Conservation (phyloP, 768 basidiomycete species). For the Mycena galericulata region DNA sequence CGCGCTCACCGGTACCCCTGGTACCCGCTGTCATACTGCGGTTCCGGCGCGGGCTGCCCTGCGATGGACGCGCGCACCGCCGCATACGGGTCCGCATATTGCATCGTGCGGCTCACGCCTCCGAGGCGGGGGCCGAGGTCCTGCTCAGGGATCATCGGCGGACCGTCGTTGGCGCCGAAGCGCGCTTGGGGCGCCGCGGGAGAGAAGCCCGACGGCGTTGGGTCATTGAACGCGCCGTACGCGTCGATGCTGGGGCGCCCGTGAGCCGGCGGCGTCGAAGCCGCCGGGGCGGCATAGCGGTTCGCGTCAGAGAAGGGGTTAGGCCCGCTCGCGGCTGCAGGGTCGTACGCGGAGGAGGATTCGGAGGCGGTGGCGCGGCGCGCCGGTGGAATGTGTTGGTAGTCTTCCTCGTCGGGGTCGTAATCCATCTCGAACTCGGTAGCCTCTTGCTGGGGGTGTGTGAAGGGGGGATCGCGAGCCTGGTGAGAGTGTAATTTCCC, state of each 20-base stretch:
- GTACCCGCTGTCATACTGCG: conserved; percentile 66
- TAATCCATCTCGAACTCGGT: conserved; percentile 60
- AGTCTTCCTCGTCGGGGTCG: conserved; percentile 68
- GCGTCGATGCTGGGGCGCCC: conserved; percentile 83
- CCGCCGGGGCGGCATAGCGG: conserved; percentile 56
- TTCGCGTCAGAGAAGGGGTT: conserved; percentile 69
- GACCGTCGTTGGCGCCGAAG: conserved; percentile 41
- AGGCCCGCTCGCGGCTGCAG: conserved; percentile 40
- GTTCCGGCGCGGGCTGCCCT: conserved; percentile 46
- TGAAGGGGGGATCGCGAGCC: conserved; percentile 83
- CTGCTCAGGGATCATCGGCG: conserved; percentile 55
- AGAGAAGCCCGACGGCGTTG: conserved; percentile 80
- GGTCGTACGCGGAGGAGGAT: conserved; percentile 44
- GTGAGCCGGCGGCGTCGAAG: conserved; percentile 38
- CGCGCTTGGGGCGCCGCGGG: conserved; percentile 43
- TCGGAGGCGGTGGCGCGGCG: conserved; percentile 41
- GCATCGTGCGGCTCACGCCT: conserved; percentile 92
- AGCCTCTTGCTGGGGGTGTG: conserved; percentile 60
- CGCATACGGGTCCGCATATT: conserved; percentile 91
- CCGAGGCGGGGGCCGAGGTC: conserved; percentile 56
- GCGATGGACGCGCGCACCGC: conserved; percentile 76
- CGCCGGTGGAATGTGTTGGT: conserved; percentile 60
- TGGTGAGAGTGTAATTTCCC: conserved; percentile 63
- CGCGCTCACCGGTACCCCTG: conserved; percentile 58
- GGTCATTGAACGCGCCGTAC: conserved; percentile 93